Evolutionary conservation across 495 filamentous ascomycete genomes (phyloP), one percentile per base, ranked within the genome.

Genomic region (Margaritispora aquatica): DNA sequence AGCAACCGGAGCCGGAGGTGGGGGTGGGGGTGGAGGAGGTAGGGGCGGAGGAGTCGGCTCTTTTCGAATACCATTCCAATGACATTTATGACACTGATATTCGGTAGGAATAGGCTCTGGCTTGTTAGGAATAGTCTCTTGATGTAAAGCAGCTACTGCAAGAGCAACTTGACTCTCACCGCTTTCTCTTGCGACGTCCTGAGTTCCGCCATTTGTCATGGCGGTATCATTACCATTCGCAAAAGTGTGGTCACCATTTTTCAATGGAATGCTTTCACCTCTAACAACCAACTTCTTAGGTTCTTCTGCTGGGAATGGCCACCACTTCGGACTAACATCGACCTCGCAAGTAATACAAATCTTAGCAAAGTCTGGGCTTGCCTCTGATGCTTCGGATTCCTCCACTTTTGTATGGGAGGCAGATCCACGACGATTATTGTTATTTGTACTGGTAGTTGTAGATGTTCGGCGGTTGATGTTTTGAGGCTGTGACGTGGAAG

Each of bases 241-340:
- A 34, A 76, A 70, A n/a, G 19, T 44, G 3, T 44, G 4, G 29
- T 64, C 56, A 15, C 50, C 64, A 51, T 55, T 63, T 8, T 38
- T 9, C 22, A 22, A 10, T 20, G n/a, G 23, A 27, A 52, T 17
- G 48, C 21, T 24, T 13, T 55, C 55, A 44, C n/a, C 24, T 22
- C 4, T 23, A 17, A 24, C 26, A 5, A 24, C 23, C 5, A 21
- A 23, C 19, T 31, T 20, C 41, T 57, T 31, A 24, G 52, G 27
- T 5, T 7, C 8, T 2, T 59, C 23, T 17, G 51, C 46, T 10
- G 62, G 61, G 46, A 53, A 68, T 24, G 74, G 67, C 72, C 82
- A 82, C 85, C 85, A 88, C 59, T 76, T 80, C 2, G 82, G 83
- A 62, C 81, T 87, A 31, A 80, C 75, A 51, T 84, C 78, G 48